Conservation (phyloP, 768 basidiomycete species). For the Rhizopogon roseolus region DNA sequence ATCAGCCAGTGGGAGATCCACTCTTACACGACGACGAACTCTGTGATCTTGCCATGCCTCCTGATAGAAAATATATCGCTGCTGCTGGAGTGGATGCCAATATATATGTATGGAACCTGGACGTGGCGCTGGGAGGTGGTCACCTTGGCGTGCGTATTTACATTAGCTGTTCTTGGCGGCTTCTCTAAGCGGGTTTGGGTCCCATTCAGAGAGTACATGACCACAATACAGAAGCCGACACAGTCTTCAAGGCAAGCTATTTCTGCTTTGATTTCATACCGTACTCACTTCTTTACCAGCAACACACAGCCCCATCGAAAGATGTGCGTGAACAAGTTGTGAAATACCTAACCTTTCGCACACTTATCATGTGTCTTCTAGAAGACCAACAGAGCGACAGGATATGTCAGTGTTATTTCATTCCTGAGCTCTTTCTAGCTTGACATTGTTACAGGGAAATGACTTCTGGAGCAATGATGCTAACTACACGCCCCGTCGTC, state of each 20-base stretch:
- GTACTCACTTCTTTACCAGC: background rate
- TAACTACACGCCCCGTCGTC: background rate
- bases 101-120: background rate
- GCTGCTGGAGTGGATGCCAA: background rate
- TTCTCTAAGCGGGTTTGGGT: background rate
- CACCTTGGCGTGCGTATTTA: background rate
- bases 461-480: background rate
- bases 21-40: conserved; percentile 81
- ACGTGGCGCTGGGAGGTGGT: background rate
- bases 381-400: background rate
- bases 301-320: background rate
- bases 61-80: conserved; percentile 74
- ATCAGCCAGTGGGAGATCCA: conserved; percentile 21
- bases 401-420: background rate
- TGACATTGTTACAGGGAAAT: background rate
- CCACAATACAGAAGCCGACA: background rate
- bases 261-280: background rate
- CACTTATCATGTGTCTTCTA: background rate
- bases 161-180: background rate
- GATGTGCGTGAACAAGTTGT: background rate
- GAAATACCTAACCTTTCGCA: background rate
- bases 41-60: conserved; percentile 67
- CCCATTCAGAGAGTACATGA: background rate
- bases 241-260: background rate
- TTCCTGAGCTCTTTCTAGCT: background rate